phyloP scores from a whole-genome alignment of 1,284 basidiomycete species.

The Pascua sp. region DNA sequence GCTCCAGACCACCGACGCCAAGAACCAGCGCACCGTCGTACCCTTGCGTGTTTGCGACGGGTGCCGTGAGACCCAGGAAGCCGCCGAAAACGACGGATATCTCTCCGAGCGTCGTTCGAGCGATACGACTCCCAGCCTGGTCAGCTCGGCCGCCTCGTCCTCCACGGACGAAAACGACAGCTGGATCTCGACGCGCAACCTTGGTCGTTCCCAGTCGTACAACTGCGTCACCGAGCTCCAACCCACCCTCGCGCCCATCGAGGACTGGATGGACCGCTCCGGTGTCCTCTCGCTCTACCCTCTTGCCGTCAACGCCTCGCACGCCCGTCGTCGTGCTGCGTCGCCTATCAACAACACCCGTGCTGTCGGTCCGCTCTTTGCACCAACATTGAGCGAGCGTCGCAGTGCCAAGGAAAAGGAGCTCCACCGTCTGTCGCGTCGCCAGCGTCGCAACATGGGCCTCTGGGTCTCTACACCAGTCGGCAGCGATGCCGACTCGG shows the following conservation, averaged over 20 bases:
- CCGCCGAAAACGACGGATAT: constrained; percentile 1
- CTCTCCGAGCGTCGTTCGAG: constrained; percentile 6
- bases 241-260: constrained; percentile 34
- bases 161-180: constrained; percentile 11
- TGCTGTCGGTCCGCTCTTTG: constrained; percentile 37
- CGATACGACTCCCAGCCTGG: constrained; percentile 14
- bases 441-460: constrained; percentile 25
- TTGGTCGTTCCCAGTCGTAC: constrained; percentile 4
- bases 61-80: constrained; percentile 15
- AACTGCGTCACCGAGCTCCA: constrained; percentile 6
- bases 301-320: constrained; percentile 37
- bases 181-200: not conserved
- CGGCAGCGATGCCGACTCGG: constrained; percentile 24
- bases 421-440: constrained; percentile 24
- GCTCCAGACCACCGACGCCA: constrained; percentile 14
- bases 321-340: constrained; percentile 13
- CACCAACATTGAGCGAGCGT: constrained; percentile 28
- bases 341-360: constrained; percentile 15
- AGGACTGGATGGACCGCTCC: constrained; percentile 42
- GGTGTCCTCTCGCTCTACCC: constrained; percentile 46
- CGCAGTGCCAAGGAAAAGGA: constrained; percentile 30
- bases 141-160: constrained; percentile 10
- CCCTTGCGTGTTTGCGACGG: constrained; percentile 39
- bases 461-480: constrained; percentile 9
- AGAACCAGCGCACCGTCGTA: constrained; percentile 14